Conservation (phyloP, 108 stramenopile genomes). For the Cyclotella baltica region DNA sequence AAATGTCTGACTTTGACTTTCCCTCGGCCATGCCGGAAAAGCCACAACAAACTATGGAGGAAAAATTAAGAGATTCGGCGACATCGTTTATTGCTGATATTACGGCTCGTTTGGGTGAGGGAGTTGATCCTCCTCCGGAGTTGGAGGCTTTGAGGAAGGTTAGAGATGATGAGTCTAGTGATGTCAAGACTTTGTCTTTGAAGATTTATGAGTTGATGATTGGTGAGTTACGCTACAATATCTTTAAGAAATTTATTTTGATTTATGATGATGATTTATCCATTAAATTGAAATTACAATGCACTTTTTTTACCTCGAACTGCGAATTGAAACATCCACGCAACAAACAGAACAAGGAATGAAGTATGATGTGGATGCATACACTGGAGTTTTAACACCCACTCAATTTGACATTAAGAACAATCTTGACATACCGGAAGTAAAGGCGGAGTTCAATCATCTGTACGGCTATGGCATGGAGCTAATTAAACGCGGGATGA, state of each 20-base stretch:
- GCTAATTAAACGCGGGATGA: constrained; percentile 60
- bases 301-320: too few species aligned
- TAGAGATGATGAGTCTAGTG: constrained; percentile 45
- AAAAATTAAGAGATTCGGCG: constrained; percentile 61
- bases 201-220: constrained; percentile 79
- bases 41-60: constrained; percentile 60
- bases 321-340: too few species aligned
- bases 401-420: constrained; percentile 76
- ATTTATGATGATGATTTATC: too few species aligned
- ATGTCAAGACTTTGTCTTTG: constrained; percentile 47
- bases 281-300: too few species aligned
- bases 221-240: too few species aligned
- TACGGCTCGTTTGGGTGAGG: constrained; percentile 52
- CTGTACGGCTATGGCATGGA: constrained; percentile 78
- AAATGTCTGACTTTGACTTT: constrained; percentile 71
- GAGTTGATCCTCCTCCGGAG: constrained; percentile 66
- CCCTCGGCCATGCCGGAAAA: constrained; percentile 80
- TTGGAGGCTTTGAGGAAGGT: constrained; percentile 57
- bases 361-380: constrained; percentile 73
- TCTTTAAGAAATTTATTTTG: too few species aligned
- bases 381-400: constrained; percentile 66
- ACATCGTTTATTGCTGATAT: constrained; percentile 65
- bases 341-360: constrained; percentile 70
- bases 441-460: constrained; percentile 69
- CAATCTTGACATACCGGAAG: constrained; percentile 75